Conservation (phyloP, 768 basidiomycete species). For the Artomyces pyxidatus region DNA sequence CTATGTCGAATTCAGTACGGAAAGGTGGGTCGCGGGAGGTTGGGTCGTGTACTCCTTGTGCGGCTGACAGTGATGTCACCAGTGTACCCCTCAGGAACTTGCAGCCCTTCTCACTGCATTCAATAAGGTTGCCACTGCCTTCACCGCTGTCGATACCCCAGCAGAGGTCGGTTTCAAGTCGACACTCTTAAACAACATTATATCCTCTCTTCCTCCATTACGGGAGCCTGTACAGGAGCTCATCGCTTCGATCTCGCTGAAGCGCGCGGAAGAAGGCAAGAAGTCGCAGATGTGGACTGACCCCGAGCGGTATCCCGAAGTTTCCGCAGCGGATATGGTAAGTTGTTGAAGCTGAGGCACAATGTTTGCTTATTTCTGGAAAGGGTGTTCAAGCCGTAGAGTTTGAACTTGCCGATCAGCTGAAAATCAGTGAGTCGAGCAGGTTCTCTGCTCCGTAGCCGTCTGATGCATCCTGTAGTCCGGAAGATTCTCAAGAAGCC, state of each 20-base stretch:
- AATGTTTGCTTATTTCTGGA: neutral
- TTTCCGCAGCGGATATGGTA: conserved; percentile 57
- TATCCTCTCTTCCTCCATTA: conserved; percentile 61
- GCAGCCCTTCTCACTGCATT: conserved; percentile 70
- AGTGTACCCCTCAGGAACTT: conserved; percentile 84
- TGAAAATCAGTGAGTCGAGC: conserved; percentile 47
- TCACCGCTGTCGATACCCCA: conserved; percentile 37
- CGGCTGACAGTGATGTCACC: neutral
- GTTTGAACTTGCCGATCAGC: conserved; percentile 63
- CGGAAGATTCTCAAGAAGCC: conserved; percentile 68
- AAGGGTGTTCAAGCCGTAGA: conserved; percentile 68
- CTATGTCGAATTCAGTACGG: conserved; percentile 87
- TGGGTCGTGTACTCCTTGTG: too few species aligned
- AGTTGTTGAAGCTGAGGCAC: conserved; percentile 15
- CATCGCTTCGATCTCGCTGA: conserved; percentile 47
- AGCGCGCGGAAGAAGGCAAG: conserved; percentile 54
- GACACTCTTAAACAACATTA: conserved; percentile 57
- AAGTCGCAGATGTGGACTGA: conserved; percentile 68
- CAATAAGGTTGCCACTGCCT: conserved; percentile 56
- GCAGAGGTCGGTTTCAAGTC: conserved; percentile 54
- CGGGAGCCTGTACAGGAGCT: conserved; percentile 45
- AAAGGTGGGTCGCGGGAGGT: conserved; percentile 59
- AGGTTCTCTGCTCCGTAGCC: neutral
- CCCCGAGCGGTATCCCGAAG: conserved; percentile 39
- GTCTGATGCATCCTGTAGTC: too few species aligned